Evolutionary conservation across 2,329 filamentous ascomycete species (phyloP).

Genomic region (Mycosphaerelloides madeirae): DNA sequence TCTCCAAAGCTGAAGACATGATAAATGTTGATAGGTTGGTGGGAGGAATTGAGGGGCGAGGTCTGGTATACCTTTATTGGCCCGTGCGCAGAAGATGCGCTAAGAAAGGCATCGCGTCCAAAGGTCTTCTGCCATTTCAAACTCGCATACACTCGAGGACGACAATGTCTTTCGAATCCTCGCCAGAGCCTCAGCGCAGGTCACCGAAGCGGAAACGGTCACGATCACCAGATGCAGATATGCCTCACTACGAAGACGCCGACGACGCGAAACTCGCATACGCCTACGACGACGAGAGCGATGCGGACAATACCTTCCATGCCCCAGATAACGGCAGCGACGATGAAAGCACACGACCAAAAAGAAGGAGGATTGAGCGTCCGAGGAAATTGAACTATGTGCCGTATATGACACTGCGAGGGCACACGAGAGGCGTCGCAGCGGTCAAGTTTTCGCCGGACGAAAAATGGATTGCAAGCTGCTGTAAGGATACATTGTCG

Average conservation of each 20-base stretch:
- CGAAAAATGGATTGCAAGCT: constrained; percentile 82
- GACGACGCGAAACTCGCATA: constrained; percentile 26
- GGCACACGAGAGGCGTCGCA: constrained; percentile 74
- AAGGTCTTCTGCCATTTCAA: not conserved
- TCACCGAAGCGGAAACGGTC: constrained; percentile 29
- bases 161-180: constrained; percentile 18
- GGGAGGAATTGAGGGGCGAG: no score
- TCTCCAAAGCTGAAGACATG: no score
- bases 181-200: constrained; percentile 14
- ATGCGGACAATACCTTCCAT: constrained; percentile 20
- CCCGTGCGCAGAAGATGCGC: no score
- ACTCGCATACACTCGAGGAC: not conserved
- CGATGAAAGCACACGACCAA: constrained; percentile 20
- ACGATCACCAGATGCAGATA: constrained; percentile 7
- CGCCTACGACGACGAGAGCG: constrained; percentile 28
- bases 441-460: constrained; percentile 89
- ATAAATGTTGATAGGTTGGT: no score
- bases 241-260: constrained; percentile 16
- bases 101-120: no score
- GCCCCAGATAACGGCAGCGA: constrained; percentile 23
- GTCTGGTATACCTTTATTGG: no score
- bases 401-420: constrained; percentile 65
- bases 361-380: constrained; percentile 34
- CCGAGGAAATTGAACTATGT: constrained; percentile 62
- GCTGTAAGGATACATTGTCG: constrained; percentile 47